phyloP scores from a whole-genome alignment of 345 rosid genomes.

The Jatropha curcas region DNA sequence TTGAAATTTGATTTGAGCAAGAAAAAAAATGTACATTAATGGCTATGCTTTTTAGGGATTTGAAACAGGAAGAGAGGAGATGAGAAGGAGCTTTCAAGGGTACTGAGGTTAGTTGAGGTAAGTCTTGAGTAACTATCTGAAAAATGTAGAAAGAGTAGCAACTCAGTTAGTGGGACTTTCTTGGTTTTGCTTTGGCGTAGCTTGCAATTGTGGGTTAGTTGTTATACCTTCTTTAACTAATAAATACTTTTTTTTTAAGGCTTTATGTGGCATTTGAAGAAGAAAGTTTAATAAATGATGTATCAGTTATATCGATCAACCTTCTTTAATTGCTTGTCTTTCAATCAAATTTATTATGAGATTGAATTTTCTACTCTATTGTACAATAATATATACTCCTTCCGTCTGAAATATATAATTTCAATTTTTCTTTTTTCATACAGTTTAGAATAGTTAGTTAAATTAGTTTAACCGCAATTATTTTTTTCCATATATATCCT shows the following conservation, averaged over 20 bases:
- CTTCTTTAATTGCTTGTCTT: no score
- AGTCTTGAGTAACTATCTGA: slow-evolving; percentile 5
- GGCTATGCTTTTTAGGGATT: background rate
- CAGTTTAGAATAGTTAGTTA: no score
- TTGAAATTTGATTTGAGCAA: slow-evolving; percentile 12
- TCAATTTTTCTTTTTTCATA: background rate
- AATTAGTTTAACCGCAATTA: no score
- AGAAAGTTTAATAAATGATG: background rate
- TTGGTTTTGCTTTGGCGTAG: slow-evolving; percentile 23
- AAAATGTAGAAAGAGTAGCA: slow-evolving; percentile 4
- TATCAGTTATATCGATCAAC: no score
- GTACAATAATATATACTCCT: no score
- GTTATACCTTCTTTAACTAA: slow-evolving; percentile 6
- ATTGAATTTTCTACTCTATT: no score
- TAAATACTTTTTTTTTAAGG: background rate
- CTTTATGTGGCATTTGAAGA: background rate
- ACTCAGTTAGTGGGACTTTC: slow-evolving; percentile 5
- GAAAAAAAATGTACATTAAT: background rate
- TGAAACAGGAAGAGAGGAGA: slow-evolving; percentile 30
- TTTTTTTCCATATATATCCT: no score
- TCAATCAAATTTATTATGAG: no score
- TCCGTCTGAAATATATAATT: no score
- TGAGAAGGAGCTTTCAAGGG: slow-evolving; percentile 58
- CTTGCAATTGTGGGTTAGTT: slow-evolving; percentile 42
- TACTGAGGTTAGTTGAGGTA: slow-evolving; percentile 1